Evolutionary conservation across 116 monocot genomes (phyloP), one percentile per base, ranked within the genome.

Genomic region (Cymodocea nodosa): DNA sequence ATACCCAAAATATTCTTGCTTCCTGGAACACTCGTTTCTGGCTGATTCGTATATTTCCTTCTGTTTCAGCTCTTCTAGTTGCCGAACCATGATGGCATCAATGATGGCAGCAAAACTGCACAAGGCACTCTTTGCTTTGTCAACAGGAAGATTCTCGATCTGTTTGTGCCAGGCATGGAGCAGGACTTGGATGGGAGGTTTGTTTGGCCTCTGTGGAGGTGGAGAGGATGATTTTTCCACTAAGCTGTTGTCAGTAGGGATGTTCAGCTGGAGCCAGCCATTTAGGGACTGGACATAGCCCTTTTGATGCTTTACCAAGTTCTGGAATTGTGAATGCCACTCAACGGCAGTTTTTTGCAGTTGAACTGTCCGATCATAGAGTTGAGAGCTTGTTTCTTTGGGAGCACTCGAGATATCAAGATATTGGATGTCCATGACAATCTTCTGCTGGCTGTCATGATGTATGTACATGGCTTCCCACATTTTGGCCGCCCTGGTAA

Each of bases 401-500:
- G 87, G 80, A 57, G 79, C 51, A 49, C 73, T 58, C 2, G 83
- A 63, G 40, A 79, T 55, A 34, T 94, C 81, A 18, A 78, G 60
- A 50, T 55, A 53, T 78, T 67, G 78, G 22, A 84, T 75, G 4
- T 39, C 60, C 11, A 63, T 19, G 9, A 76, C 76, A 36, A 82
- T 74, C 56, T 76, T 80, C 23, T 64, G 65, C 74, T 91, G 87
- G 65, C 7, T 65, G 15, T 39, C 50, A 65, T 91, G 91, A 51
- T 94, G 84, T 6, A 15, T 3, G 52, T 71, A 52, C 90, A 94
- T 94, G 4, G 74, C 14, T 59, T 75, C 75, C 94, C 94, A 94
- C 94, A 94, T 94, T 54, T 49, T 71, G 9, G 75, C 77, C 91
- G 84, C 84, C 73, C 91, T 91, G 73, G 18, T 34, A n/a, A 6